phyloP scores from a whole-genome alignment of 345 rosid genomes.

The Erucastrum elatum region DNA sequence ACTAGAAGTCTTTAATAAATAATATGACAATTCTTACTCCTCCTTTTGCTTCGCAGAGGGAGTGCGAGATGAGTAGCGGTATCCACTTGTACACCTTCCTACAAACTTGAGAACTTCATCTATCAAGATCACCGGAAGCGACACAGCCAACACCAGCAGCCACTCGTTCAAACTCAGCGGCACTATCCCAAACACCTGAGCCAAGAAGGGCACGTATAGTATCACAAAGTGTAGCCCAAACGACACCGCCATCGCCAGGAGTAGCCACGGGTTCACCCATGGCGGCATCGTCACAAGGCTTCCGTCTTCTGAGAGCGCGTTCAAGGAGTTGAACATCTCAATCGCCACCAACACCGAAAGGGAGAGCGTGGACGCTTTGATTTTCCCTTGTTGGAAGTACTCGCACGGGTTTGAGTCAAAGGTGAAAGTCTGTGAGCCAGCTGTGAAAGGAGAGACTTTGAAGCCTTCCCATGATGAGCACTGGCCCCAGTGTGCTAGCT shows the following conservation, averaged over 20 bases:
- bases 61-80: conserved; percentile 19
- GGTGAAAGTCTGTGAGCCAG: conserved; percentile 58
- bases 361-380: conserved; percentile 89
- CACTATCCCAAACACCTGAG: neutral
- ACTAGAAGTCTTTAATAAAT: neutral
- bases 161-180: conserved; percentile 58
- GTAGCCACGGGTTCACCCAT: conserved; percentile 73
- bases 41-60: conserved; percentile 51
- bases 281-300: conserved; percentile 91
- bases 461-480: conserved; percentile 78
- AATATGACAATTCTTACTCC: conserved; percentile 30
- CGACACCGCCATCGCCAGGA: conserved; percentile 84
- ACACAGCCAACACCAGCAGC: conserved; percentile 37
- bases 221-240: conserved; percentile 85
- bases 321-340: conserved; percentile 96
- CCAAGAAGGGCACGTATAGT: neutral
- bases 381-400: conserved; percentile 75
- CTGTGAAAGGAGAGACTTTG: conserved; percentile 68
- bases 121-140: conserved; percentile 38
- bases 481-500: conserved; percentile 80
- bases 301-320: conserved; percentile 84
- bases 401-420: conserved; percentile 79
- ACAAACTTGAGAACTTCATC: conserved; percentile 51
- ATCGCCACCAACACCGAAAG: conserved; percentile 90
- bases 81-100: conserved; percentile 34